Evolutionary conservation across 73 alveolate genomes (phyloP).

Genomic region (Stentor roeselii): DNA sequence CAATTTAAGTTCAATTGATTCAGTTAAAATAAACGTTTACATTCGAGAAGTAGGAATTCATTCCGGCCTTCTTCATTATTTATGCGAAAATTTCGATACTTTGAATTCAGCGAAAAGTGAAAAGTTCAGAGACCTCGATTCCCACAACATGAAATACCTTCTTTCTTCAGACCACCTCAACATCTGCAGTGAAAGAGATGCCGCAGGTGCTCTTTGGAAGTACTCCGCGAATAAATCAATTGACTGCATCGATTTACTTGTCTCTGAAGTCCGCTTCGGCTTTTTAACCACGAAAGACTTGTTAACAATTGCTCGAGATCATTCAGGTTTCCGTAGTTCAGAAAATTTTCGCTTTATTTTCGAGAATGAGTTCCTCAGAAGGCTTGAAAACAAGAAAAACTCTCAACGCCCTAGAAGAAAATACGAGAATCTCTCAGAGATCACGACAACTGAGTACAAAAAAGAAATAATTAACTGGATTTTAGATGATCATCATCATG

Average conservation of each 20-base stretch:
- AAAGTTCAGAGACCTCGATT: background rate
- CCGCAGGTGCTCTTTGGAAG: conserved; percentile 23
- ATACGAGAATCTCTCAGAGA: background rate
- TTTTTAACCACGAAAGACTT: conserved; percentile 15
- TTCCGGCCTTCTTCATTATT: conserved; percentile 18
- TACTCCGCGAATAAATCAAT: background rate
- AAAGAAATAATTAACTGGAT: background rate
- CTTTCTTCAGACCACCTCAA: background rate
- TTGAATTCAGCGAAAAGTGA: background rate
- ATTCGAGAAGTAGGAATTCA: background rate
- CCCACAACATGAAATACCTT: background rate
- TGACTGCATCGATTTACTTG: background rate
- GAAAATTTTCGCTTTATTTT: background rate
- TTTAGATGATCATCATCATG: background rate
- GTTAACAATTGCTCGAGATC: conserved; percentile 12
- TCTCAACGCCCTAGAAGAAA: background rate
- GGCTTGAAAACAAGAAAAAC: background rate
- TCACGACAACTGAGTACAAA: background rate
- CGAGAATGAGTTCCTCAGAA: background rate
- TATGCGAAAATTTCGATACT: conserved; percentile 17
- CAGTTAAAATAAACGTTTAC: background rate
- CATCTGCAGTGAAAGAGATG: background rate
- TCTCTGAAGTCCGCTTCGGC: background rate
- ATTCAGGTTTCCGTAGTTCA: background rate
- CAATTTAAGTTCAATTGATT: background rate